These are phyloP conservation scores for Lactarius hatsudake DNA, from an alignment of 768 basidiomycete species.

Conservation along the genomic window DNA sequence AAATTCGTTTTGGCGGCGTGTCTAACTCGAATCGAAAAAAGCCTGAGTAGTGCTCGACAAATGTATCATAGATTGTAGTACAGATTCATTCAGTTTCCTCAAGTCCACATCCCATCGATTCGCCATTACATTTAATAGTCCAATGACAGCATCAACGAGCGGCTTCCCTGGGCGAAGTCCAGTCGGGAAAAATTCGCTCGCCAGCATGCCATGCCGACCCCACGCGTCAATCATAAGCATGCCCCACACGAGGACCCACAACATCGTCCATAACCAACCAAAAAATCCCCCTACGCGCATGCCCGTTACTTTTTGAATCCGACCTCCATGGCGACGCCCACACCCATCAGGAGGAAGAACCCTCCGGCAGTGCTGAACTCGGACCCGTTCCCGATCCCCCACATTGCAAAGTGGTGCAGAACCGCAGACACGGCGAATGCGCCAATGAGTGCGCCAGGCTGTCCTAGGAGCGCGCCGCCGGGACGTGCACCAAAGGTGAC, in stretches of 20 bases:
- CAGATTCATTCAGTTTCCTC: too few species aligned
- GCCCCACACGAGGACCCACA: conserved; percentile 24
- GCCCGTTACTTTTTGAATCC: conserved; percentile 46
- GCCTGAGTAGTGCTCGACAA: too few species aligned
- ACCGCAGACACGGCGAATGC: conserved; percentile 57
- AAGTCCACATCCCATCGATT: too few species aligned
- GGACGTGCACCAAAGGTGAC: conserved; percentile 34
- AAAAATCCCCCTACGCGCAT: conserved; percentile 44
- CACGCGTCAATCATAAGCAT: conserved; percentile 10
- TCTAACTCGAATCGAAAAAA: too few species aligned
- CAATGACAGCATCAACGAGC: background rate
- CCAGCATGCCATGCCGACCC: conserved; percentile 9
- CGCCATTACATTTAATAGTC: background rate
- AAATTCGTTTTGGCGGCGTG: too few species aligned
- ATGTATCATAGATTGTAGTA: too few species aligned
- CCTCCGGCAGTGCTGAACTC: conserved; percentile 47
- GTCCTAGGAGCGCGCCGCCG: conserved; percentile 38
- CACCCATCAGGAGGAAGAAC: conserved; percentile 44
- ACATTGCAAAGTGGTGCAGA: conserved; percentile 56
- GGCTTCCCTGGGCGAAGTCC: too few species aligned
- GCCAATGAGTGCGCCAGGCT: conserved; percentile 37
- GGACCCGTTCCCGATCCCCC: conserved; percentile 55
- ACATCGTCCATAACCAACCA: conserved; percentile 53
- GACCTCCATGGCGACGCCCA: conserved; percentile 43
- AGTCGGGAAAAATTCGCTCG: conserved; percentile 5